Conservation (phyloP, 169 alveolate genomes). For the Cryptosporidium muris region DNA sequence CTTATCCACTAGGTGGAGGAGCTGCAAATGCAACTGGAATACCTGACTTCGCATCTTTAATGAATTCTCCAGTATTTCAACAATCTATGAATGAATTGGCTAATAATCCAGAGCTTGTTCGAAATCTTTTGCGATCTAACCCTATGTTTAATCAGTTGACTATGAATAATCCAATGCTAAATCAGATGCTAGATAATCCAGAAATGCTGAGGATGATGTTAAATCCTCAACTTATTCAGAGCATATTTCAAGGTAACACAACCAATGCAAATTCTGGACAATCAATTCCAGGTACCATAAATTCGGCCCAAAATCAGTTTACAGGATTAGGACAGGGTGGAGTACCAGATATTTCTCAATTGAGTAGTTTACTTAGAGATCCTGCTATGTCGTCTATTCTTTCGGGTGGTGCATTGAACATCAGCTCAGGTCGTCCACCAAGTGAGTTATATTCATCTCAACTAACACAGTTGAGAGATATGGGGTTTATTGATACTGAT, state of each 20-base stretch:
- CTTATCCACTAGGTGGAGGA: conserved; percentile 9
- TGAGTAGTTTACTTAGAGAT: conserved; percentile 28
- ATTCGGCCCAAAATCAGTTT: conserved; percentile 3
- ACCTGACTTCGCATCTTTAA: conserved; percentile 35
- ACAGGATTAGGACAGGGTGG: background rate
- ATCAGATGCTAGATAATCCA: conserved; percentile 86
- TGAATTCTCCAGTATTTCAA: conserved; percentile 82
- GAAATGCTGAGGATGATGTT: conserved; percentile 83
- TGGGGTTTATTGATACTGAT: conserved; percentile 93
- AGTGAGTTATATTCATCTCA: conserved; percentile 82
- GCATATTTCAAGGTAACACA: conserved; percentile 13
- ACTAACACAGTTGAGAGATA: conserved; percentile 88
- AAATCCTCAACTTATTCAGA: conserved; percentile 77
- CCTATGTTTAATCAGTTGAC: conserved; percentile 76
- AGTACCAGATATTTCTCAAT: conserved; percentile 13
- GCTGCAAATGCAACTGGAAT: background rate
- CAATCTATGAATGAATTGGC: conserved; percentile 79
- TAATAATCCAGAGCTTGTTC: conserved; percentile 77
- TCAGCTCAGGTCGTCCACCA: background rate
- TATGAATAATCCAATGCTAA: conserved; percentile 83
- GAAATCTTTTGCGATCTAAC: conserved; percentile 74
- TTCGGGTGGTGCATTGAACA: background rate
- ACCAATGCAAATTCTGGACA: background rate
- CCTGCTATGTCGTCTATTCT: conserved; percentile 33
- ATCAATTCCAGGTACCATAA: background rate